Base-by-base conservation (phyloP, 2,329 filamentous ascomycete species). In the Diplodia intermedia region DNA sequence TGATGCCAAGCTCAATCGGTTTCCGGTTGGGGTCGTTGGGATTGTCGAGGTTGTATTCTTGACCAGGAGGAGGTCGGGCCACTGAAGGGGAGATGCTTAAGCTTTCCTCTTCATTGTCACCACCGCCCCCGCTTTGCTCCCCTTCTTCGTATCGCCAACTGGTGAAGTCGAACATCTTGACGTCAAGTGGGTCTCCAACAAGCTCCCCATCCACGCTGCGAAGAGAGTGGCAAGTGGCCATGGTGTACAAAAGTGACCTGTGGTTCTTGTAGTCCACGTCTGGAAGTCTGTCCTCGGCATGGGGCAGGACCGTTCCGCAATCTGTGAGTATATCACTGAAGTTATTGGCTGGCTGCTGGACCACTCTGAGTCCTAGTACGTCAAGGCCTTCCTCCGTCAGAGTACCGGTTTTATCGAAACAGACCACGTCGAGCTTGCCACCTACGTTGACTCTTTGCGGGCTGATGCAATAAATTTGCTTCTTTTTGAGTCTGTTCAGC, bases 81-180 rank as follows among this genome's bases (percentile, higher is more conserved):
- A 97, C 89, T 2, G 95, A 94, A n/a, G 94, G 95, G 0, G 91
- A 90, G 47, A 97, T 85, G 8, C 90, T 89, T 4, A 86, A 84
- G 73, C 90, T 90, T 68, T 94, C 91, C 56, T 94, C 90, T 65
- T 95, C 92, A 23, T 94, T 90, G 61, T 91, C 88, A 52, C 84
- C 85, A 65, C 87, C 87, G 33, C 85, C 86, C 29, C 84, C 80
- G 65, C 86, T 85, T 72, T 94, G 89, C 55, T 89, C 89, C 2
- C 93, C 93, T 82, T 99, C 95, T 77, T 97, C 91, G 73, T 92
- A 99, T 3, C 88, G 87, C 95, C 95, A 99, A 6, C 87, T 86
- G 0, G 95, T 98, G 73, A 97, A 99, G 71, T 97, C 90, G 76
- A 99, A 99, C 95, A 99, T 99, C 77, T 98, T 98, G 68, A 97